A percentile compares a stretch with the other conserved stretches of the same genome.
phyloP scores from a whole-genome alignment of 257 asterid species.

The Primulina eburnea region DNA sequence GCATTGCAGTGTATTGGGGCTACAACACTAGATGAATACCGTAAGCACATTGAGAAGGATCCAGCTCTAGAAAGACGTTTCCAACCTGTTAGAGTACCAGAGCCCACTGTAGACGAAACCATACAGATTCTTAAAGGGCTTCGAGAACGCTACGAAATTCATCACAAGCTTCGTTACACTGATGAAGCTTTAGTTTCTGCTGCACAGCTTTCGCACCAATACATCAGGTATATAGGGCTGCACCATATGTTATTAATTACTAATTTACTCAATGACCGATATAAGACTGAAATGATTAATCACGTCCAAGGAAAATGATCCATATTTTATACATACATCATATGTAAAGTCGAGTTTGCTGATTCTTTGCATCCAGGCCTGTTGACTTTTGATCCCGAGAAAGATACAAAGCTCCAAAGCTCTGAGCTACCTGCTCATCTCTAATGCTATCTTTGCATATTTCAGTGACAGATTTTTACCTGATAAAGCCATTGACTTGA shows the following conservation, averaged over 20 bases:
- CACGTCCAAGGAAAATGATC: background rate
- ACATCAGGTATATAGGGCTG: constrained; percentile 34
- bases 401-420: background rate
- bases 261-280: background rate
- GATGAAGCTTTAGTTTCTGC: constrained; percentile 41
- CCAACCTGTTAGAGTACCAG: constrained; percentile 44
- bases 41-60: constrained; percentile 51
- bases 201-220: constrained; percentile 44
- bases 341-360: background rate
- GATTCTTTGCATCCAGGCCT: background rate
- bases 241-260: too few relatives aligned
- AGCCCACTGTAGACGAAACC: constrained; percentile 42
- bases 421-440: background rate
- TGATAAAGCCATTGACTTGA: constrained; percentile 51
- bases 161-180: constrained; percentile 39
- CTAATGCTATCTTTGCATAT: background rate
- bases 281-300: background rate
- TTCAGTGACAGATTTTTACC: constrained; percentile 49
- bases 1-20: constrained; percentile 57
- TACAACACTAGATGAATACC: constrained; percentile 56
- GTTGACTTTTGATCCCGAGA: background rate
- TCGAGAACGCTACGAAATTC: constrained; percentile 34
- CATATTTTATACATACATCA: background rate
- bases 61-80: constrained; percentile 49
- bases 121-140: constrained; percentile 38